Evolutionary conservation across 2,329 filamentous ascomycete genomes (phyloP).

Genomic region (Cladosporium sp.): DNA sequence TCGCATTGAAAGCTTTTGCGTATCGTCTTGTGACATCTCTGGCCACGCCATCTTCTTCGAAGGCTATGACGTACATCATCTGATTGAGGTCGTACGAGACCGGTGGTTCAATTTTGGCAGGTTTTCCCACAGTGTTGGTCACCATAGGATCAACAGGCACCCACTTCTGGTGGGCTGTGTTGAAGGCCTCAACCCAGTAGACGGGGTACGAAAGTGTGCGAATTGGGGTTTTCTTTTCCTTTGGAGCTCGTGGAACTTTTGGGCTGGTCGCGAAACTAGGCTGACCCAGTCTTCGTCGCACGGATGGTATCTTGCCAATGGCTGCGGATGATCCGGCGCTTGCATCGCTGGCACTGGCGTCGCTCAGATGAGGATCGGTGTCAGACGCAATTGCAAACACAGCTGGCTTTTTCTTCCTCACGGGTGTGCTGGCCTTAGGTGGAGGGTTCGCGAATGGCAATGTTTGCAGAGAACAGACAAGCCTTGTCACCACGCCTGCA

Average conservation of each 20-base stretch:
- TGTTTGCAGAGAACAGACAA: constrained; percentile 87
- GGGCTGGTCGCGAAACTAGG: constrained; percentile 21
- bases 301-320: constrained; percentile 25
- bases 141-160: constrained; percentile 81
- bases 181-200: constrained; percentile 93
- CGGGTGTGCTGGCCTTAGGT: constrained; percentile 41
- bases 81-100: constrained; percentile 70
- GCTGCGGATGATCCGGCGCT: constrained; percentile 18
- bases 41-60: constrained; percentile 72
- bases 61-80: constrained; percentile 79
- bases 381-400: constrained; percentile 32
- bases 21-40: constrained; percentile 87
- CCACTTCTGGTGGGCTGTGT: constrained; percentile 85
- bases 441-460: constrained; percentile 61
- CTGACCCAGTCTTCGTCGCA: constrained; percentile 31
- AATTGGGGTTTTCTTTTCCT: constrained; percentile 42
- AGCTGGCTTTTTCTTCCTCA: constrained; percentile 34
- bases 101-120: constrained; percentile 75
- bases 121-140: constrained; percentile 72
- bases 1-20: constrained; percentile 81
- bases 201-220: constrained; percentile 74
- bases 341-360: constrained; percentile 23
- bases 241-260: constrained; percentile 11
- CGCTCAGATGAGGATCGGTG: constrained; percentile 12
- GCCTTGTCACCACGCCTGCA: constrained; percentile 73